Evolutionary conservation across 345 rosid genomes (phyloP), one percentile per base, ranked within the genome.

Genomic region (Clausena lansium): DNA sequence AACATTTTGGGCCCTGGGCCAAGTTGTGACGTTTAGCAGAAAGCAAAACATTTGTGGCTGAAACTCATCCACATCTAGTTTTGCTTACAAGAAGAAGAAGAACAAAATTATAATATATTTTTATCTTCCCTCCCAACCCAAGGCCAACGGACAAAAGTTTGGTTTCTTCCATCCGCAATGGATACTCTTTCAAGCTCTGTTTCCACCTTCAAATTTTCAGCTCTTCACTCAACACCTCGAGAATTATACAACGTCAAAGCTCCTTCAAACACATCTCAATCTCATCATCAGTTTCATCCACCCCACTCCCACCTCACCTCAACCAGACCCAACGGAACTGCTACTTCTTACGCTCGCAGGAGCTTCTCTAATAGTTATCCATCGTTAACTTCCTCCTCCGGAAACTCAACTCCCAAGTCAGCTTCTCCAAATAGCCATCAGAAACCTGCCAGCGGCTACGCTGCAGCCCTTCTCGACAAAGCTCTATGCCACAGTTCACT

Each of bases 381-480:
- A 1, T 47, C 80, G 67, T 33, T 64, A 85, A 38, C 63, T 60
- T 50, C 64, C 76, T 50, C 64, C 76, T 63, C 85, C 73, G 84
- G 41, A 36, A 38, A 54, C 62, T 77, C 62, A 24, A n/a, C 74
- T 13, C 6, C 68, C 6, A 78, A 65, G 55, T 61, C 65, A 57
- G 64, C 85, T 30, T 54, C 85, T 19, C 81, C 82, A 6, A n/a
- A 38, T 17, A 52, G 39, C 72, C 90, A 93, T 73, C 82, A 58
- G 2, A 92, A 81, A 66, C 91, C 93, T 2, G 88, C 91, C 20
- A 85, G 81, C 2, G 97, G 98, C 27, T 94, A 88, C 57, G 95
- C 95, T 1, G 97, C 90, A 0, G 98, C 98, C 2, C 95, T 94
- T 70, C 75, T 92, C 7, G 91, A 88, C 71, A 84, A 84, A 54